Evolutionary conservation across 805 yeast species (phyloP).

Genomic region (Candida jianshihensis): DNA sequence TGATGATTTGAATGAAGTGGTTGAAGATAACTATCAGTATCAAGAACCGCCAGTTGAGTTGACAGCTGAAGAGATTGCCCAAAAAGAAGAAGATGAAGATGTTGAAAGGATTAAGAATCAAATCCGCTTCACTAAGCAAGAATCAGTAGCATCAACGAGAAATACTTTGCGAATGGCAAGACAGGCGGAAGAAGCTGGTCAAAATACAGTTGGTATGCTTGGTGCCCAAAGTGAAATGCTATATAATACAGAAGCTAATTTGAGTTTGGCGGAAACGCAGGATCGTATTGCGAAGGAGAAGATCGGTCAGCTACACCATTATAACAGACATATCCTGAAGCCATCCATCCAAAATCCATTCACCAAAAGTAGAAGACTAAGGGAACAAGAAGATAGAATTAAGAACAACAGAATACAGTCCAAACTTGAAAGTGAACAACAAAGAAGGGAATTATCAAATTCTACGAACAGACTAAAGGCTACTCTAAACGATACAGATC

Average conservation of each 20-base stretch:
- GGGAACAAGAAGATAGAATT: slow-evolving; percentile 65
- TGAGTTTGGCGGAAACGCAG: slow-evolving; percentile 75
- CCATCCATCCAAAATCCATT: slow-evolving; percentile 84
- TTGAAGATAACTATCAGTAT: slow-evolving; percentile 20
- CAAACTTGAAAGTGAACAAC: slow-evolving; percentile 53
- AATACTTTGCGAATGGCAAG: slow-evolving; percentile 69
- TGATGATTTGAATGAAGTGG: slow-evolving; percentile 8
- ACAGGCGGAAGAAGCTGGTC: slow-evolving; percentile 66
- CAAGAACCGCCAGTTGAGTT: slow-evolving; percentile 17
- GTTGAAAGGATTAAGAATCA: slow-evolving; percentile 82
- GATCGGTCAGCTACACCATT: slow-evolving; percentile 69
- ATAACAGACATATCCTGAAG: slow-evolving; percentile 75
- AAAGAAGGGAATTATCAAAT: slow-evolving; percentile 49
- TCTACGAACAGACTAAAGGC: slow-evolving; percentile 64
- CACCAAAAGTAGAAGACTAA: slow-evolving; percentile 68
- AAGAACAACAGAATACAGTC: slow-evolving; percentile 56
- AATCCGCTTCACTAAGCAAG: slow-evolving; percentile 77
- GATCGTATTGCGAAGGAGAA: slow-evolving; percentile 76
- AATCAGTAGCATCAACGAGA: slow-evolving; percentile 77
- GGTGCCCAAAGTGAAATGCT: slow-evolving; percentile 91
- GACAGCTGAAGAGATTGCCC: slow-evolving; percentile 26
- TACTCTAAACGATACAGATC: slow-evolving; percentile 44
- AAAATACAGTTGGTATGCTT: slow-evolving; percentile 82
- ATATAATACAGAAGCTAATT: slow-evolving; percentile 69
- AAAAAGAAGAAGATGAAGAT: slow-evolving; percentile 72